These are phyloP conservation scores for Sanghuangporus weigelae DNA, from an alignment of 1,284 basidiomycete genomes.

Conservation along the genomic window DNA sequence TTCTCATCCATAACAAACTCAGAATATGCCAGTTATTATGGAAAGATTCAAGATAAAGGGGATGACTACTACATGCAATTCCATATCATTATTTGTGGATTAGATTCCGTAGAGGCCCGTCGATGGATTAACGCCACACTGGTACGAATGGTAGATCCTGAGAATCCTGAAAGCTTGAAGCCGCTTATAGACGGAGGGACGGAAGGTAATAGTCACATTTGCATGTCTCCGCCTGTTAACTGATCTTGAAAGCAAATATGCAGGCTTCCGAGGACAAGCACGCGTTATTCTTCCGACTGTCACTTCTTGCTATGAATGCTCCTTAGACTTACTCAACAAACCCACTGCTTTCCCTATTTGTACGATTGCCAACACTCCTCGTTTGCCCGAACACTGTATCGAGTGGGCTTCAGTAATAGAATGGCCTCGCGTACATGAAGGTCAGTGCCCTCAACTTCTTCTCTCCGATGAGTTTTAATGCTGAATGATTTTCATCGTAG, in stretches of 20 bases:
- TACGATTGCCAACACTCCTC: constrained; percentile 98
- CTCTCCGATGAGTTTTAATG: constrained; percentile 8
- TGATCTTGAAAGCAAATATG: constrained; percentile 5
- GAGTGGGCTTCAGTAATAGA: constrained; percentile 99
- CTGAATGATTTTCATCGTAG: constrained; percentile 36
- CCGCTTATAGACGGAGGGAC: constrained; percentile 99
- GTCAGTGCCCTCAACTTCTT: constrained; percentile 36
- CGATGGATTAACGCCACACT: constrained; percentile 99
- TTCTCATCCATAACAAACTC: constrained; percentile 18
- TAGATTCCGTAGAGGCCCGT: constrained; percentile 96
- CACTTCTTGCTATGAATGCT: constrained; percentile 97
- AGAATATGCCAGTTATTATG: constrained; percentile 68
- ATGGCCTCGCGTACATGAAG: constrained; percentile 90
- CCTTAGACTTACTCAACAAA: constrained; percentile 97
- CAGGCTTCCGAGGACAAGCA: constrained; percentile 98
- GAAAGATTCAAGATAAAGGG: constrained; percentile 98
- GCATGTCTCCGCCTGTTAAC: not conserved
- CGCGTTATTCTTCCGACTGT: constrained; percentile 95
- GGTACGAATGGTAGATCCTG: constrained; percentile 88
- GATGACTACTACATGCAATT: constrained; percentile 97
- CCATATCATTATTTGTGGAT: constrained; percentile 93
- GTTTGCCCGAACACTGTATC: constrained; percentile 98
- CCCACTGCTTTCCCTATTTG: constrained; percentile 98
- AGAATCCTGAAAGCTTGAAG: constrained; percentile 89
- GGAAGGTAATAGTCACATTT: constrained; percentile 59